Evolutionary conservation across 148 eudicot genomes (phyloP).

Genomic region (Agrostemma githago): DNA sequence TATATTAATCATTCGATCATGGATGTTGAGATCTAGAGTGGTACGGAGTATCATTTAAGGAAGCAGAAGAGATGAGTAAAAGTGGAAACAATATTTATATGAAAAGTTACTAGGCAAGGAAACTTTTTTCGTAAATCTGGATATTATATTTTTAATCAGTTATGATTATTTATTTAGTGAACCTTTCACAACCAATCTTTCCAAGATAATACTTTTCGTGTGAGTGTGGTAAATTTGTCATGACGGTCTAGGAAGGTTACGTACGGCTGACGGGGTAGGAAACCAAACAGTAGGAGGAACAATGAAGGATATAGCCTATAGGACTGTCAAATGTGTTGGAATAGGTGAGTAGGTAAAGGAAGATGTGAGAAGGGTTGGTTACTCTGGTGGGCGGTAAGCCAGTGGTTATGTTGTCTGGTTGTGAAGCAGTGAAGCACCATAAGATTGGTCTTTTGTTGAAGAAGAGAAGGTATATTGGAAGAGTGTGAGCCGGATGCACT

Average conservation of each 20-base stretch:
- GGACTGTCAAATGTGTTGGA: not conserved
- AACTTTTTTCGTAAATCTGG: not conserved
- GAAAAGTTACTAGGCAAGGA: not conserved
- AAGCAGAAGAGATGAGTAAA: not conserved
- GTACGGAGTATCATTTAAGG: not conserved
- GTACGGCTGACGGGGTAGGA: not conserved
- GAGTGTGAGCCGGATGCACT: too few species aligned
- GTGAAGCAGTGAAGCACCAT: too few species aligned
- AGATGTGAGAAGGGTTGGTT: not conserved
- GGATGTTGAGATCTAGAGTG: not conserved
- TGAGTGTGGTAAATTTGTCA: not conserved
- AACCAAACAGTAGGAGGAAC: not conserved
- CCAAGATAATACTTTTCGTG: not conserved
- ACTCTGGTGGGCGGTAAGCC: not conserved
- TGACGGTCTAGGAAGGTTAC: not conserved
- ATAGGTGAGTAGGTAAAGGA: not conserved
- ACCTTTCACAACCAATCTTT: not conserved
- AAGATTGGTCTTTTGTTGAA: too few species aligned
- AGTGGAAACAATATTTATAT: not conserved
- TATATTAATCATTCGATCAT: not conserved
- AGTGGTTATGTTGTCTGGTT: too few species aligned
- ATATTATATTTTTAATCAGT: not conserved
- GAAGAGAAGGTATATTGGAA: too few species aligned
- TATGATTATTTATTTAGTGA: not conserved
- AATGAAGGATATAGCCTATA: not conserved